Conservation (phyloP, 2,329 filamentous ascomycete species). For the Stemphylium beticola region DNA sequence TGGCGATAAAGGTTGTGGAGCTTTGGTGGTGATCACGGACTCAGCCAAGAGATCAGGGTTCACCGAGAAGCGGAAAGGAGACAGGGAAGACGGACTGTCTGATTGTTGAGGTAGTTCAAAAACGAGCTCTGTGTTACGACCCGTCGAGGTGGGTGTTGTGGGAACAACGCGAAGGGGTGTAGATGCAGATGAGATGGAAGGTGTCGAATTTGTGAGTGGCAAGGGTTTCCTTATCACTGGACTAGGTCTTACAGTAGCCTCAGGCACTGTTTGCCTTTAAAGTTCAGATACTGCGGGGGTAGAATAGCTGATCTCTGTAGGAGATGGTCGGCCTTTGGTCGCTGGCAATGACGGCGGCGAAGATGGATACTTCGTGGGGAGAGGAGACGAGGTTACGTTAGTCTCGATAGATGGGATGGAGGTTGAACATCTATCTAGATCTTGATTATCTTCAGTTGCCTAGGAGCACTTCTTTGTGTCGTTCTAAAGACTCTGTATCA, state of each 20-base stretch:
- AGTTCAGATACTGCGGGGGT: not conserved
- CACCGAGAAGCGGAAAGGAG: slow-evolving; percentile 1
- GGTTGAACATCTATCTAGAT: slow-evolving; percentile 7
- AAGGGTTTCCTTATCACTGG: not conserved
- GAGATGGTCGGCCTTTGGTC: slow-evolving; percentile 1
- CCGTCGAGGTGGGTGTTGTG: not conserved
- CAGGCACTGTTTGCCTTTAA: not conserved
- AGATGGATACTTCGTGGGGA: not conserved
- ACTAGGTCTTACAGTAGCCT: not conserved
- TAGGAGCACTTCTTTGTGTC: slow-evolving; percentile 19
- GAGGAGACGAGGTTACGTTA: not conserved
- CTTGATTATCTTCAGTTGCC: slow-evolving; percentile 8
- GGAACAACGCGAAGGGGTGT: not conserved
- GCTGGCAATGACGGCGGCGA: not conserved
- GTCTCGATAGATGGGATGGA: slow-evolving; percentile 13
- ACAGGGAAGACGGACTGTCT: not conserved
- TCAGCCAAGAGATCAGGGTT: slow-evolving; percentile 5
- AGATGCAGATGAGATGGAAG: not conserved
- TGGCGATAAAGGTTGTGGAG: slow-evolving; percentile 2
- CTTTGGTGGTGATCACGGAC: slow-evolving; percentile 10
- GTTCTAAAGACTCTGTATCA: slow-evolving; percentile 15
- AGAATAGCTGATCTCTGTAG: slow-evolving; percentile 1
- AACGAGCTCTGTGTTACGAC: too few relatives aligned
- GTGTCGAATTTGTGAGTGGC: slow-evolving; percentile 1
- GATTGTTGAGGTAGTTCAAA: not conserved